Evolutionary conservation across 805 yeast genomes (phyloP).

Genomic region (Cyberlindnera xishuangbannaensis): DNA sequence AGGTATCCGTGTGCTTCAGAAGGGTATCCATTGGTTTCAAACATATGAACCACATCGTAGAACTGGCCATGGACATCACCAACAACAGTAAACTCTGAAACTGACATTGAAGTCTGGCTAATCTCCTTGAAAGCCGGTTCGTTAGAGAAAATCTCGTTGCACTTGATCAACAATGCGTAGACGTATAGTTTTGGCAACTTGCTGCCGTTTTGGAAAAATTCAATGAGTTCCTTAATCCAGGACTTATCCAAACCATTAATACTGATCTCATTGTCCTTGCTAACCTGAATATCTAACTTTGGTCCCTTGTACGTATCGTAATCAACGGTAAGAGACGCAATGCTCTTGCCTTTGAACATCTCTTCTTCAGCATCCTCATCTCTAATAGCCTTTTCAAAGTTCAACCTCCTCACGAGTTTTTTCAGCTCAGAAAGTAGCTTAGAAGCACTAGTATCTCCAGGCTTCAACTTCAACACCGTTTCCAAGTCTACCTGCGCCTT

Average conservation of each 20-base stretch:
- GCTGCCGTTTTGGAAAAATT: slow-evolving; percentile 67
- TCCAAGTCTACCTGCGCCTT: slow-evolving; percentile 69
- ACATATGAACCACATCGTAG: slow-evolving; percentile 80
- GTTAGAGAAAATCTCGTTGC: slow-evolving; percentile 50
- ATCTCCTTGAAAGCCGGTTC: slow-evolving; percentile 80
- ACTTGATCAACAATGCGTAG: slow-evolving; percentile 72
- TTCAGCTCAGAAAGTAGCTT: slow-evolving; percentile 57
- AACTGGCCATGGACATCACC: slow-evolving; percentile 99
- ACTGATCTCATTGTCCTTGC: slow-evolving; percentile 23
- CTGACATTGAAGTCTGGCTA: slow-evolving; percentile 22
- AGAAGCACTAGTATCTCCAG: slow-evolving; percentile 63
- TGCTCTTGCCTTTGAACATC: slow-evolving; percentile 21
- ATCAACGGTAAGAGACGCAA: slow-evolving; percentile 33
- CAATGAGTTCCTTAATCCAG: slow-evolving; percentile 62
- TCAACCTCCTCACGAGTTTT: slow-evolving; percentile 60
- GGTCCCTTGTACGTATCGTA: slow-evolving; percentile 54
- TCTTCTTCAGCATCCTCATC: slow-evolving; percentile 58
- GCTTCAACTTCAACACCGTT: slow-evolving; percentile 52
- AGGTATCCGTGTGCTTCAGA: slow-evolving; percentile 60
- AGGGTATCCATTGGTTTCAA: slow-evolving; percentile 69
- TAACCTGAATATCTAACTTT: slow-evolving; percentile 32
- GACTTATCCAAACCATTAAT: slow-evolving; percentile 35
- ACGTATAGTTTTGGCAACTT: slow-evolving; percentile 77
- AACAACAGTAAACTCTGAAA: slow-evolving; percentile 61
- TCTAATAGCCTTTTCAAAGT: slow-evolving; percentile 84